Percentiles rank a stretch among this genome's conserved stretches.
phyloP scores from a whole-genome alignment of 2,329 filamentous ascomycete genomes.

The Phaeosphaeriaceae sp. region DNA sequence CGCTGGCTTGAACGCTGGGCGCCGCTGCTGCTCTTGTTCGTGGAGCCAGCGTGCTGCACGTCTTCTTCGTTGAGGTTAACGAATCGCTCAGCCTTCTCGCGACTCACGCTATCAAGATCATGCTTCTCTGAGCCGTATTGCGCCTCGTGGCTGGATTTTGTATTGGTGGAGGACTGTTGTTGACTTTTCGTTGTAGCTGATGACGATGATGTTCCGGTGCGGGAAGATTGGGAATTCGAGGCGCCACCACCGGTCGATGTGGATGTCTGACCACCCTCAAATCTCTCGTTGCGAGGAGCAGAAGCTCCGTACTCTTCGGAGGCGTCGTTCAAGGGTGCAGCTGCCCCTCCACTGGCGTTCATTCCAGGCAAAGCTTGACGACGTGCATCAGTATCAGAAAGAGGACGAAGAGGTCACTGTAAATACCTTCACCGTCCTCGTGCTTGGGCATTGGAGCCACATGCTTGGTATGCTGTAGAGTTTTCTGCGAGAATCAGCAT shows the following conservation, averaged over 20 bases:
- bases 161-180: background rate
- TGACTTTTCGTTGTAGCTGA: background rate
- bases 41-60: background rate
- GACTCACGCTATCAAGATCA: background rate
- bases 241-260: background rate
- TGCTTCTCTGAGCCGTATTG: background rate
- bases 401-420: background rate
- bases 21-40: background rate
- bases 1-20: background rate
- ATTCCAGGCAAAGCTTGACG: conserved; percentile 14
- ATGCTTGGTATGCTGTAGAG: conserved; percentile 45
- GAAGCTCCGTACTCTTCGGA: conserved; percentile 12
- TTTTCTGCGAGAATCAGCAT: conserved; percentile 11
- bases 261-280: background rate
- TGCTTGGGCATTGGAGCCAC: conserved; percentile 42
- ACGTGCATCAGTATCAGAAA: background rate
- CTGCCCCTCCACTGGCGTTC: conserved; percentile 12
- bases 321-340: conserved; percentile 9
- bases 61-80: background rate
- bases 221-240: background rate
- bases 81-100: background rate
- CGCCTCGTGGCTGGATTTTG: background rate
- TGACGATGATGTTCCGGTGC: background rate
- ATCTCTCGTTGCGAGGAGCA: conserved; percentile 10
- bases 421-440: conserved; percentile 44